Conservation (phyloP, 306 rosid species). For the Citrullus amarus region DNA sequence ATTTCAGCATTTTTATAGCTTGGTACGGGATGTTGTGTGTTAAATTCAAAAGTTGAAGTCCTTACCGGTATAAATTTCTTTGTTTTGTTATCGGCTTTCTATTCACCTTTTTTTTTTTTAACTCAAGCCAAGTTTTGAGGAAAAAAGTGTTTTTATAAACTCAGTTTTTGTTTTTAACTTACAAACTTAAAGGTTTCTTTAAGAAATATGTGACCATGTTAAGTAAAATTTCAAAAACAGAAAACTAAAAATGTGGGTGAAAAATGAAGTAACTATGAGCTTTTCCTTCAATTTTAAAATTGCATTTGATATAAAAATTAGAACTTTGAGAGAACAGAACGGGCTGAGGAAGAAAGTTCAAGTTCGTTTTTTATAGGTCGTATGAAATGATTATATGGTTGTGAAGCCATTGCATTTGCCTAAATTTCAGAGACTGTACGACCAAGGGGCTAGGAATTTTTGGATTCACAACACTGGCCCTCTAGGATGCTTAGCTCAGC, state of each 20-base stretch:
- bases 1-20: background rate
- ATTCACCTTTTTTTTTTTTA: too few relatives aligned
- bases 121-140: too few relatives aligned
- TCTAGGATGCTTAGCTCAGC: constrained; percentile 72
- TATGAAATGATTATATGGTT: background rate
- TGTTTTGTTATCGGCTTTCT: too few relatives aligned
- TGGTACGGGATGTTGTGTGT: background rate
- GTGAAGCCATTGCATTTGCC: background rate
- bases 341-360: background rate
- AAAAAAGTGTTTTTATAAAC: too few relatives aligned
- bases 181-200: too few relatives aligned
- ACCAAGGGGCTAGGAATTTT: constrained; percentile 65
- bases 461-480: constrained; percentile 96
- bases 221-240: too few relatives aligned
- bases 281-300: background rate
- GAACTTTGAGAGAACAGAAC: background rate
- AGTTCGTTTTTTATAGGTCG: background rate
- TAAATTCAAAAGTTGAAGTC: too few relatives aligned
- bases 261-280: background rate
- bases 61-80: too few relatives aligned
- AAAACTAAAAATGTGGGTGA: too few relatives aligned
- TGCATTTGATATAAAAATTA: background rate
- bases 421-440: constrained; percentile 45
- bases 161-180: too few relatives aligned
- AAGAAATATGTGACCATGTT: too few relatives aligned